Percentiles rank a stretch among this genome's conserved stretches.
Evolutionary conservation across 192 early-diverging fungal genomes (phyloP).

Genomic region (Coemansia sp.): DNA sequence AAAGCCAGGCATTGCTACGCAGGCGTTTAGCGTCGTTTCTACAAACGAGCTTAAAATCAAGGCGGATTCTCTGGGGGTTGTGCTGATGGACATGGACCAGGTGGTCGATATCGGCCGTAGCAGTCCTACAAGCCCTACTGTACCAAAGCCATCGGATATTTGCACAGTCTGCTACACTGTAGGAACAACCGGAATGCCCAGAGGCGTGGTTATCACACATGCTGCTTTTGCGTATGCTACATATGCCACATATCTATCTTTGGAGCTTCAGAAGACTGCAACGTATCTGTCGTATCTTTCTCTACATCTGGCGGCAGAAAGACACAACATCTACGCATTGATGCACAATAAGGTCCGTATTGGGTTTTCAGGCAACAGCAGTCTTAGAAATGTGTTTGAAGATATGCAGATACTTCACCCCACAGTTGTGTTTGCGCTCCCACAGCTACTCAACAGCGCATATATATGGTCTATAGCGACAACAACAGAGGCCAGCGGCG

Average conservation of each 20-base stretch:
- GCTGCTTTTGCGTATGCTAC: slow-evolving; percentile 24
- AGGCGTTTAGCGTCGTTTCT: slow-evolving; percentile 16
- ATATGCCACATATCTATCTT: neutral
- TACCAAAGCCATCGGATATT: slow-evolving; percentile 63
- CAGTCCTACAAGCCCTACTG: slow-evolving; percentile 45
- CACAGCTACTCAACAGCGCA: slow-evolving; percentile 59
- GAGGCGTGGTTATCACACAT: slow-evolving; percentile 70
- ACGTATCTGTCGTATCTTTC: slow-evolving; percentile 63
- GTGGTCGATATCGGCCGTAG: slow-evolving; percentile 61
- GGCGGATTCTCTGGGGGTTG: slow-evolving; percentile 62
- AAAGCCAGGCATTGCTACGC: slow-evolving; percentile 10
- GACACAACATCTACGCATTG: slow-evolving; percentile 54
- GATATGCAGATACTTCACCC: slow-evolving; percentile 75
- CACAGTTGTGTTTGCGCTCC: slow-evolving; percentile 56
- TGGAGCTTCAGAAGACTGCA: neutral
- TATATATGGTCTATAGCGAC: slow-evolving; percentile 63
- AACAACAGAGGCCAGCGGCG: slow-evolving; percentile 58
- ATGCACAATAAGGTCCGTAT: slow-evolving; percentile 59
- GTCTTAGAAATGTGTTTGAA: slow-evolving; percentile 43
- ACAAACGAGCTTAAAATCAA: slow-evolving; percentile 54
- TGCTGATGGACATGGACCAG: slow-evolving; percentile 56
- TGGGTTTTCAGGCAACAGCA: slow-evolving; percentile 75
- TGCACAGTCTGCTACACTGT: slow-evolving; percentile 71
- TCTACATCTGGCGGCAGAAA: slow-evolving; percentile 79
- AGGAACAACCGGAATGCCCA: slow-evolving; percentile 70